Evolutionary conservation across 2,329 filamentous ascomycete species (phyloP).

Genomic region (Stemphylium vesicarium): DNA sequence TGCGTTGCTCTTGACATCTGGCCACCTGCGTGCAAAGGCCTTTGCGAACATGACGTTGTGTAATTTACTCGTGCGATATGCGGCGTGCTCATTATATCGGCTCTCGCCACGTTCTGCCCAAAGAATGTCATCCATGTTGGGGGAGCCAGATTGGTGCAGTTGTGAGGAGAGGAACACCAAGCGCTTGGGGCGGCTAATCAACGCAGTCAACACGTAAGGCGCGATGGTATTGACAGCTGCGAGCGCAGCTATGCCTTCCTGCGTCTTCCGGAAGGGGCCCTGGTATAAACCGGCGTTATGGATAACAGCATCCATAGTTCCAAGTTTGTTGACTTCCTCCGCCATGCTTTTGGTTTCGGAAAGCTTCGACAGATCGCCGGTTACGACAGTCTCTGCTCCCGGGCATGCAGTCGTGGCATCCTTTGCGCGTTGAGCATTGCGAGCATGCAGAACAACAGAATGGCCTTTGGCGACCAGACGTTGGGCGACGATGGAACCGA

Average conservation of each 20-base stretch:
- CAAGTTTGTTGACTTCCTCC: constrained; percentile 56
- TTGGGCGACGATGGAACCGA: constrained; percentile 60
- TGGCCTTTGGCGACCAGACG: constrained; percentile 60
- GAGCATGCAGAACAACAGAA: constrained; percentile 63
- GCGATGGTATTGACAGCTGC: constrained; percentile 65
- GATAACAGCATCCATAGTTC: constrained; percentile 62
- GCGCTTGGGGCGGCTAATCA: constrained; percentile 58
- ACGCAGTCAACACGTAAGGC: constrained; percentile 62
- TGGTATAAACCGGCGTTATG: constrained; percentile 64
- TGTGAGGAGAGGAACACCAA: constrained; percentile 61
- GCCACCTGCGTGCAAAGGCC: constrained; percentile 58
- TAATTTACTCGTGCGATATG: constrained; percentile 63
- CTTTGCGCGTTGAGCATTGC: constrained; percentile 60
- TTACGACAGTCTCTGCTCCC: constrained; percentile 57
- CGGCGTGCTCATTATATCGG: constrained; percentile 45
- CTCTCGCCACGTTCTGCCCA: constrained; percentile 47
- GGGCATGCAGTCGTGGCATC: constrained; percentile 58
- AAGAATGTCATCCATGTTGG: constrained; percentile 50
- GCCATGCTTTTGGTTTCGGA: constrained; percentile 60
- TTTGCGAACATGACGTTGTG: constrained; percentile 64
- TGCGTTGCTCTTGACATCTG: constrained; percentile 54
- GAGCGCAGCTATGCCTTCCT: constrained; percentile 56
- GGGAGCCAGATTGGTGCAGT: constrained; percentile 59
- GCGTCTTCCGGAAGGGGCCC: constrained; percentile 52
- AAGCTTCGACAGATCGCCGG: constrained; percentile 61